Evolutionary conservation across 208 protist species (phyloP).

Genomic region (Strigomonas oncopelti): DNA sequence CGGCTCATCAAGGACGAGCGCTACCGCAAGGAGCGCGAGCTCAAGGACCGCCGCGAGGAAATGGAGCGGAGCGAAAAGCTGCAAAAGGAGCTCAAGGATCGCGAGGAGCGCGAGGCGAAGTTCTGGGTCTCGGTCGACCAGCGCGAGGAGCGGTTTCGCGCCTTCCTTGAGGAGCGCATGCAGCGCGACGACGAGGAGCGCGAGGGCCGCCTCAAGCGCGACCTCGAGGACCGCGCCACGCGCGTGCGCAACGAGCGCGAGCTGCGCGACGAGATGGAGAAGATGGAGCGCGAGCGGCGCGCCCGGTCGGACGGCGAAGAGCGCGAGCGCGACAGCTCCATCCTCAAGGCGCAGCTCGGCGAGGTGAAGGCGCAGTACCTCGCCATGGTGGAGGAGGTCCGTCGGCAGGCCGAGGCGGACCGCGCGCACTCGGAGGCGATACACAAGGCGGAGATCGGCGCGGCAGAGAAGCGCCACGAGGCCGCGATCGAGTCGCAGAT

Average conservation of each 20-base stretch:
- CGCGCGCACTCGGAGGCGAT: constrained; percentile 62
- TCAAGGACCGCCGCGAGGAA: constrained; percentile 65
- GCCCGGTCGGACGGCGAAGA: constrained; percentile 39
- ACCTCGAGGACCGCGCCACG: constrained; percentile 69
- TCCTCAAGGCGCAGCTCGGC: constrained; percentile 66
- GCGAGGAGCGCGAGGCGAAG: constrained; percentile 70
- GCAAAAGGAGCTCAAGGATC: constrained; percentile 62
- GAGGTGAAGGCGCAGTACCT: constrained; percentile 63
- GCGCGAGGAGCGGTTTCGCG: constrained; percentile 61
- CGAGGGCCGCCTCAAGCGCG: constrained; percentile 67
- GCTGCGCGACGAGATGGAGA: constrained; percentile 58
- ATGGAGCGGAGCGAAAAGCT: constrained; percentile 53
- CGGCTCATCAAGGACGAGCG: constrained; percentile 88
- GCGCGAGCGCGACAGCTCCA: constrained; percentile 53
- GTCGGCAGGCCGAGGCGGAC: constrained; percentile 62
- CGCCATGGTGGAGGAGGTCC: constrained; percentile 67
- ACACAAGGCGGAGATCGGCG: constrained; percentile 52
- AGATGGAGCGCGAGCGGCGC: constrained; percentile 71
- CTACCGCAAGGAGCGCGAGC: constrained; percentile 83
- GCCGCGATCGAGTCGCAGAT: constrained; percentile 21
- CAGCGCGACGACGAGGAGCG: constrained; percentile 77
- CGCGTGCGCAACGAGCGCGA: constrained; percentile 66
- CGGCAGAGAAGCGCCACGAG: constrained; percentile 73
- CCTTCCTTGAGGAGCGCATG: constrained; percentile 43
- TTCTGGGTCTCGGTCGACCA: constrained; percentile 72